phyloP scores from a whole-genome alignment of 2,329 filamentous ascomycete species.

The Metarhizium album region DNA sequence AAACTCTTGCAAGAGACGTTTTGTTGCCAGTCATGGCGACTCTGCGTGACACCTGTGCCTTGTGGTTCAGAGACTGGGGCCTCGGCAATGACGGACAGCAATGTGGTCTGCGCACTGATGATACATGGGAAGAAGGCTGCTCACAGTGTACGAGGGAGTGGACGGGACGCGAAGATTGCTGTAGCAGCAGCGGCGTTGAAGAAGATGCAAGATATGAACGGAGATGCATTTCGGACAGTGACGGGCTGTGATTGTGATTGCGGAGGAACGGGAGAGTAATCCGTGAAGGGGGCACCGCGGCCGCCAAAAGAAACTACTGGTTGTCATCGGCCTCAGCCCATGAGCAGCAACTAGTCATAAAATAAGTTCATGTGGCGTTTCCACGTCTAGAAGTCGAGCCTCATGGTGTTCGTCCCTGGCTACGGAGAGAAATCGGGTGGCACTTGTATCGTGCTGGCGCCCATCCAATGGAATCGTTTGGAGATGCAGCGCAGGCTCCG shows the following conservation, averaged over 20 bases:
- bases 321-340: too few relatives aligned
- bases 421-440: too few relatives aligned
- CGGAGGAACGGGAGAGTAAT: slow-evolving; percentile 2
- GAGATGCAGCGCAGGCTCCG: too few relatives aligned
- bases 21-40: slow-evolving; percentile 49
- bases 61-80: slow-evolving; percentile 30
- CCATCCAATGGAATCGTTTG: too few relatives aligned
- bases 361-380: too few relatives aligned
- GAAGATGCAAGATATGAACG: slow-evolving; percentile 30
- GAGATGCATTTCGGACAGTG: slow-evolving; percentile 46
- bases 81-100: slow-evolving; percentile 29
- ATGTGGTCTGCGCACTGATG: slow-evolving; percentile 61
- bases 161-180: slow-evolving; percentile 61
- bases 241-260: slow-evolving; percentile 58
- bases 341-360: too few relatives aligned
- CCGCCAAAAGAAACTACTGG: too few relatives aligned
- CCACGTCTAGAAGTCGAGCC: too few relatives aligned
- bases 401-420: too few relatives aligned
- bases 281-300: background rate
- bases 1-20: slow-evolving; percentile 53
- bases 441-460: too few relatives aligned
- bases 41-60: slow-evolving; percentile 37
- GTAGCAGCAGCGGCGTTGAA: slow-evolving; percentile 50
- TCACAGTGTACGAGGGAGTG: slow-evolving; percentile 48
- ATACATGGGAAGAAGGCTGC: slow-evolving; percentile 63